Evolutionary conservation across 768 basidiomycete genomes (phyloP).

Genomic region (Mycena sanguinolenta): DNA sequence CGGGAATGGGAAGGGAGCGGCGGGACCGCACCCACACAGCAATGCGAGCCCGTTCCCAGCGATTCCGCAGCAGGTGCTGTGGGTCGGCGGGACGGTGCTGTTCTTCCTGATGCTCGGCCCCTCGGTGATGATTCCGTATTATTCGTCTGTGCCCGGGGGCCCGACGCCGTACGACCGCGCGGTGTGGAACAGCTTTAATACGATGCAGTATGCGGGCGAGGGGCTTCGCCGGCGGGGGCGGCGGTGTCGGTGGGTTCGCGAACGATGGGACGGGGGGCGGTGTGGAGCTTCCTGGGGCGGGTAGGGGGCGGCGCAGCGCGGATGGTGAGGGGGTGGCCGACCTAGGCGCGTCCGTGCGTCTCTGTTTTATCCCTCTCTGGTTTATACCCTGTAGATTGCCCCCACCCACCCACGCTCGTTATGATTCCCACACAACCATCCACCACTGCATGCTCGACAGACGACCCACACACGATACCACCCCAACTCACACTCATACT

Average conservation of each 20-base stretch:
- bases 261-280: slow-evolving; percentile 69
- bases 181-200: slow-evolving; percentile 85
- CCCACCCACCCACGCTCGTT: slow-evolving; percentile 1
- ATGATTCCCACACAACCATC: too few species aligned
- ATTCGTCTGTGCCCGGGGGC: slow-evolving; percentile 68
- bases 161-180: slow-evolving; percentile 82
- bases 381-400: neutral
- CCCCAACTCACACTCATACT: slow-evolving; percentile 25
- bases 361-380: neutral
- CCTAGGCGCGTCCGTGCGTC: slow-evolving; percentile 50
- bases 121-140: slow-evolving; percentile 68
- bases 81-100: slow-evolving; percentile 73
- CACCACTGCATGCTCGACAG: slow-evolving; percentile 4
- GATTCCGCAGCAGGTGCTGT: slow-evolving; percentile 56
- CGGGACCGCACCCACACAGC: slow-evolving; percentile 42
- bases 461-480: slow-evolving; percentile 1
- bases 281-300: slow-evolving; percentile 80
- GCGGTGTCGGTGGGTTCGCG: slow-evolving; percentile 48
- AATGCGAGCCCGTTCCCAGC: slow-evolving; percentile 55
- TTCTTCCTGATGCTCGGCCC: slow-evolving; percentile 74
- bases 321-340: slow-evolving; percentile 84
- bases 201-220: slow-evolving; percentile 77
- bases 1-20: too few species aligned
- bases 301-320: slow-evolving; percentile 83
- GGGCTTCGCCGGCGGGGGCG: slow-evolving; percentile 62